Percentiles rank a stretch among this genome's conserved stretches.
phyloP scores from a whole-genome alignment of 768 basidiomycete genomes.

The Boletales sp. region DNA sequence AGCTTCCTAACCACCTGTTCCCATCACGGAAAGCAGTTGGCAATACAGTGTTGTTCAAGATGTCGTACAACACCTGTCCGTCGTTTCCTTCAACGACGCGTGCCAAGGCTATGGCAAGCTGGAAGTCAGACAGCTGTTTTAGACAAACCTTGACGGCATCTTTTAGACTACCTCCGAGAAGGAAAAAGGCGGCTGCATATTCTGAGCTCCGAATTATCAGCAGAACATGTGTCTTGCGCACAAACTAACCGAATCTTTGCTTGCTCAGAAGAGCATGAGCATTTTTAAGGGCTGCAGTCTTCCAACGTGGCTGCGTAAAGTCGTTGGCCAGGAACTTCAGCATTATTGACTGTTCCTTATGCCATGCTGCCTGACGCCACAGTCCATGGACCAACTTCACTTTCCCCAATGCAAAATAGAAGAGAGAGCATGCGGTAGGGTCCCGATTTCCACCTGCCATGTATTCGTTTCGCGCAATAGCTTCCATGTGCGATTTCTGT shows the following conservation, averaged over 20 bases:
- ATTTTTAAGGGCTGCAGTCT: constrained; percentile 92
- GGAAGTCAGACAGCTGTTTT: constrained; percentile 84
- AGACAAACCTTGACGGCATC: constrained; percentile 92
- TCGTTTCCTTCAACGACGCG: constrained; percentile 81
- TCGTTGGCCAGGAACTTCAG: constrained; percentile 91
- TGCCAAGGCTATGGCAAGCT: constrained; percentile 84
- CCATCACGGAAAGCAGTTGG: constrained; percentile 84
- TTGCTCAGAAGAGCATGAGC: constrained; percentile 90
- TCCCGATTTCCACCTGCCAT: constrained; percentile 85
- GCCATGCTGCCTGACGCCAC: constrained; percentile 94
- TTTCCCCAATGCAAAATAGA: constrained; percentile 94
- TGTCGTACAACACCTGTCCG: constrained; percentile 67
- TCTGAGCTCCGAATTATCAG: constrained; percentile 45
- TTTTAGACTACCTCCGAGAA: constrained; percentile 82
- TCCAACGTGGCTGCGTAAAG: constrained; percentile 81
- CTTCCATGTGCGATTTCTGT: constrained; percentile 79
- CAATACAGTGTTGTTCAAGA: constrained; percentile 72
- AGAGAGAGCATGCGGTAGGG: constrained; percentile 83
- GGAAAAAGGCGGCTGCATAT: constrained; percentile 98
- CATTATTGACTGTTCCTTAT: constrained; percentile 86
- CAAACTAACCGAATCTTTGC: constrained; percentile 77
- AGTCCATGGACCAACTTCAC: constrained; percentile 88
- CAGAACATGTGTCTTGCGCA: background rate
- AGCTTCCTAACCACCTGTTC: constrained; percentile 90
- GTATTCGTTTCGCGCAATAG: constrained; percentile 89